Base-by-base conservation (phyloP, 352 stramenopile genomes). In the Globisporangium nodosum region DNA sequence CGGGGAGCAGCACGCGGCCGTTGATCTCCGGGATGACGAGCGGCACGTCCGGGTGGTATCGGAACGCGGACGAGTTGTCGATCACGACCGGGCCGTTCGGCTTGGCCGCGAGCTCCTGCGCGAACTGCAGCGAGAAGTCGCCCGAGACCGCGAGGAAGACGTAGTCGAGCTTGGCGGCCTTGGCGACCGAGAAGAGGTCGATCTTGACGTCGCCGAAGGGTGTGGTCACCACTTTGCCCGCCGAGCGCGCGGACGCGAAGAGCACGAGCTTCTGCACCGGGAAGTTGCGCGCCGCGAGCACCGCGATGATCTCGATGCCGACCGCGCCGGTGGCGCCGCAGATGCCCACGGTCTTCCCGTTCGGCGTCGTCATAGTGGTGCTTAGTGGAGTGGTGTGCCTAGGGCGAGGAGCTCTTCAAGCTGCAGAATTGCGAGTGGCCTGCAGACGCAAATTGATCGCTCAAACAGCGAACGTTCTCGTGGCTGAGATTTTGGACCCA, bases 31-130 rank as follows among this genome's bases (percentile, higher is more conserved):
- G 94, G 60, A 98, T 94, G 39, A 98, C 89, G 9, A 99, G 73
- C 49, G 96, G 96, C 58, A 97, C 87, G 48, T 92, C 75, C 6
- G 80, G 60, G 66, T 96, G 70, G 61, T 97, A 96, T 18, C 97
- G 90, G 71, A 98, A 99, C 20, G 97, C 97, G 52, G 94, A 98
- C 63, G 94, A 98, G 81, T 99, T 99, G 75, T 99, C 97, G 72
- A 99, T 99, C n/a, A 99, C 96, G 21, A 98, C 78, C 8, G 90
- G 85, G 2, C 91, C 85, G 59, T 90, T 87, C 8, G 78, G 69
- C 30, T 81, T 56, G 5, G 78, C 73, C 12, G 87, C 87, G 64
- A 99, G 90, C 52, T 96, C 82, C 57, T 94, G 70, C 12, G 96
- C 97, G 73, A 98, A 97, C 71, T 98, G 78, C 52, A 98, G 75